Evolutionary conservation across 2,329 filamentous ascomycete genomes (phyloP), one percentile per base, ranked within the genome.

Genomic region (Camptophora hylomeconis): DNA sequence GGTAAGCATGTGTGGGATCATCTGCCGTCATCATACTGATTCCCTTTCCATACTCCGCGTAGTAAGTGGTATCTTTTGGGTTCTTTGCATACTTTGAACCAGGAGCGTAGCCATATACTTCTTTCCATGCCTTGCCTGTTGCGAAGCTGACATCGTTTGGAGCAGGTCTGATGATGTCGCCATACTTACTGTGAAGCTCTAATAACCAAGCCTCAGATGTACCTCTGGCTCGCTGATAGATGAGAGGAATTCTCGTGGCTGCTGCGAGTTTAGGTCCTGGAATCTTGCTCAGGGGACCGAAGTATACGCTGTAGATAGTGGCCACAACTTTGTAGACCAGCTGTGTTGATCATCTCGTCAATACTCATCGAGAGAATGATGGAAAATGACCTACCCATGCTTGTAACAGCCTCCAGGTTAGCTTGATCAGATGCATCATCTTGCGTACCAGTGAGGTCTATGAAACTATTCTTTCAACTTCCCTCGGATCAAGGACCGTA

Each of bases 191-290:
- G 29, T 52, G 49, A 8, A 50, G 29, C 3, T 24, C 13, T n/a
- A n/a, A n/a, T n/a, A n/a, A n/a, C n/a, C n/a, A n/a, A n/a, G n/a
- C n/a, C n/a, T n/a, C n/a, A n/a, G n/a, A n/a, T n/a, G n/a, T n/a
- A n/a, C n/a, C n/a, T n/a, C n/a, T n/a, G n/a, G n/a, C n/a, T n/a
- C n/a, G n/a, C n/a, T n/a, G n/a, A n/a, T n/a, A n/a, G n/a, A n/a
- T n/a, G n/a, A 36, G 65, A 50, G 17, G 50, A 29, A 5, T 49
- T 42, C 25, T 38, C 9, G n/a, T n/a, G n/a, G n/a, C n/a, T 9
- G 30, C 33, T 20, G 36, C 36, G 8, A 36, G 25, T n/a, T 17
- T 17, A 6, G 33, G 36, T 2, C 36, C 36, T 11, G 20, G 17
- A 25, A 39, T 33, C 14, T 32, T 15, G 3, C 33, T 20, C 9